Base-by-base conservation (phyloP, 2,329 filamentous ascomycete genomes). In the Diaporthe humulicola region DNA sequence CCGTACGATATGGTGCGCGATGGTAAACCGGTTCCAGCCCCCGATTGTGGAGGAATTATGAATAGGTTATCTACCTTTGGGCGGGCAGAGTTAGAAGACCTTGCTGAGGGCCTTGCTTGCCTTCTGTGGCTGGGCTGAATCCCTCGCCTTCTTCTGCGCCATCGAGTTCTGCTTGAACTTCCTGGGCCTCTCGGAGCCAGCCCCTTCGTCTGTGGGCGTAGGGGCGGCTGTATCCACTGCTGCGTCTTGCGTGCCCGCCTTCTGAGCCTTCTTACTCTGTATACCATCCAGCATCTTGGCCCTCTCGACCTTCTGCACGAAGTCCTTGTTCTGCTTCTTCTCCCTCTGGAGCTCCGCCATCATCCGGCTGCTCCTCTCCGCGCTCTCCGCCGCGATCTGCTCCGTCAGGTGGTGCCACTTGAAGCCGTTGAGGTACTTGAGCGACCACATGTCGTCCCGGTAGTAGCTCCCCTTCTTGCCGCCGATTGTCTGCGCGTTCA, bases 401-500 rank as follows among this genome's bases (percentile, higher is more conserved):
- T 94, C 93, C 73, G 93, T 95, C 77, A 92, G 83, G 79, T 92
- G 87, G 77, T 89, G 87, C 95, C 95, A 97, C 84, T 96, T 97
- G 86, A 97, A 96, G 1, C 94, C 94, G 77, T 91, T 93, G 76
- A 97, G 85, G 81, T 97, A 97, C 76, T 94, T 89, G 77, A 97
- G 86, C 79, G 93, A 96, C 95, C 95, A 97, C 58, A 97, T 89
- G 82, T 97, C 95, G 82, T 97, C 95, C 79, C 94, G 91, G 85
- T 96, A 97, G 82, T 94, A 95, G 66, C 90, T 90, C 17, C 94
- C 90, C 85, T 97, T 97, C 85, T 96, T 96, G 36, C 95, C 95
- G 69, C 94, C 94, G 75, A 97, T 94, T 17, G 90, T 94, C 77
- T 90, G 90, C 56, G 93, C 93, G 81, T 97, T 97, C 67, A 97